Evolutionary conservation across 2,329 filamentous ascomycete genomes (phyloP), one percentile per base, ranked within the genome.

Genomic region (Didymella pomorum): DNA sequence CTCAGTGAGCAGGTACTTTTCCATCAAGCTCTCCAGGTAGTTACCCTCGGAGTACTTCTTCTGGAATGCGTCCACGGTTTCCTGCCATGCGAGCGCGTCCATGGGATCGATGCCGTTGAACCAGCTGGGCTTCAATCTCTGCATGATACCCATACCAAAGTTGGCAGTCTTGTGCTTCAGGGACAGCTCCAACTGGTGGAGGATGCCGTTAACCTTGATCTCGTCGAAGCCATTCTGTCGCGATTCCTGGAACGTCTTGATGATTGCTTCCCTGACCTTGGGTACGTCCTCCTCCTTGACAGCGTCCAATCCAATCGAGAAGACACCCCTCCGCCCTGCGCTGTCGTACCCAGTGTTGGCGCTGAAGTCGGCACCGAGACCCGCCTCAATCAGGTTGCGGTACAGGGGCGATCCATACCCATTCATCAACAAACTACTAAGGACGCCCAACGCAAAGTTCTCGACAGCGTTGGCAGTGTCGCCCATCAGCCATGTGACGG

Each of bases 351-450:
- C 95, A 2, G 93, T 92, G 72, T 99, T 99, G 3, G 95, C 92
- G 51, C 92, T 96, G 81, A 93, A 99, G 69, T 97, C 94, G 0
- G 92, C 91, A 21, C 95, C 95, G 37, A 99, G 84, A 0, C 93
- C 93, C 45, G 90, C 87, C 75, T 98, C 94, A 52, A 99, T 91
- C 58, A 99, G 82, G 1, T 90, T 91, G 61, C 89, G 89, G 76
- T 98, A 98, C 55, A 99, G 79, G 0, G 95, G 95, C 6, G 95
- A 97, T 14, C 95, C 94, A 74, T 98, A 99, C 5, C 95, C 95
- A 74, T 97, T 93, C 80, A 96, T 89, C 10, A 99, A 80, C 16
- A 99, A 80, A 2, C 90, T 92, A 4, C 92, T 92, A 31, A 98
- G 80, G 9, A 99, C 83, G 2, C 90, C 87, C 5, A 97, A 78